phyloP scores from a whole-genome alignment of 495 filamentous ascomycete species.

The Lophiostoma macrostomum region DNA sequence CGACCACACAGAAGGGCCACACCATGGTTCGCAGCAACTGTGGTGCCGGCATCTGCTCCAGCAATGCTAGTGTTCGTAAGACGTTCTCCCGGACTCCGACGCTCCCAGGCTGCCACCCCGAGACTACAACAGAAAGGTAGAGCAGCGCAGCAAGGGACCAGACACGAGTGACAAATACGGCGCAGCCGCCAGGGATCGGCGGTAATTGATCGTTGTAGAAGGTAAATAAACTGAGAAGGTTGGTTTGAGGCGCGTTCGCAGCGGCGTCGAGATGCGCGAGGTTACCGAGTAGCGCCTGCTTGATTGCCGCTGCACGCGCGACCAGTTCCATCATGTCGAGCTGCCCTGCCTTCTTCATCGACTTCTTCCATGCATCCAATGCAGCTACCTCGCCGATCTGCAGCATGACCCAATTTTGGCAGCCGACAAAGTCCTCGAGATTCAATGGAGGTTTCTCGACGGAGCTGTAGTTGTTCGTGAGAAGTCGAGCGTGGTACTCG shows the following conservation, averaged over 20 bases:
- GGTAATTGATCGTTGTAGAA: too few relatives aligned
- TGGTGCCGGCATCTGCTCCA: conserved; percentile 26
- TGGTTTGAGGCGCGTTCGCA: too few relatives aligned
- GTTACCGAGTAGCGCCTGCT: conserved; percentile 36
- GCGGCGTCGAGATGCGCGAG: too few relatives aligned
- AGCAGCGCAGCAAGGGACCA: conserved; percentile 51
- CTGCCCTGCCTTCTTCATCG: conserved; percentile 41
- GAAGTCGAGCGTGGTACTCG: conserved; percentile 42
- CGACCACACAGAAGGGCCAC: conserved; percentile 54
- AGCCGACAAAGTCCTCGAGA: conserved; percentile 44
- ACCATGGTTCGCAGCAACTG: conserved; percentile 45
- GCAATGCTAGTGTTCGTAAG: conserved; percentile 36
- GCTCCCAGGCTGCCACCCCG: conserved; percentile 52
- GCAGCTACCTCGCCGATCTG: conserved; percentile 48
- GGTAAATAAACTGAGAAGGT: too few relatives aligned
- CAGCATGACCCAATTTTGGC: conserved; percentile 50
- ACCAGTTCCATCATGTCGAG: conserved; percentile 50
- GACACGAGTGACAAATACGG: conserved; percentile 41
- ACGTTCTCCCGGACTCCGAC: conserved; percentile 44
- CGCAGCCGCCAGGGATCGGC: conserved; percentile 18
- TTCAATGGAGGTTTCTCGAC: conserved; percentile 38
- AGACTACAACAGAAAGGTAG: conserved; percentile 51
- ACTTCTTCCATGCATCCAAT: conserved; percentile 53
- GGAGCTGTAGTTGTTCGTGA: conserved; percentile 28
- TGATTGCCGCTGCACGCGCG: conserved; percentile 43